Evolutionary conservation across 2,329 filamentous ascomycete species (phyloP).

Genomic region (Fusarium albidum): DNA sequence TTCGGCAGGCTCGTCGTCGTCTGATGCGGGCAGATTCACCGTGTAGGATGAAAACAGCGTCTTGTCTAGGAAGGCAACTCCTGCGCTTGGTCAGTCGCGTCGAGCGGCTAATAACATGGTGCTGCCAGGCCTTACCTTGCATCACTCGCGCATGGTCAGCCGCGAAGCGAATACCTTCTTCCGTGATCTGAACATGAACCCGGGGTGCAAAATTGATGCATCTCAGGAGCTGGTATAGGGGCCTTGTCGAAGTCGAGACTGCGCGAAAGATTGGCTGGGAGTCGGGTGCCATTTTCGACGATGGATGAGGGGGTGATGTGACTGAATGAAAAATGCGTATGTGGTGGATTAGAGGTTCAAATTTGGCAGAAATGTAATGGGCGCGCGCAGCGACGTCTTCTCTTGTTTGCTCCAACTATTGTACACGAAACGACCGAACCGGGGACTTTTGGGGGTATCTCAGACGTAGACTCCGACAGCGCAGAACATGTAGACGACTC

Average conservation of each 20-base stretch:
- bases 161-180: conserved; percentile 85
- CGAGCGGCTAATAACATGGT: not conserved
- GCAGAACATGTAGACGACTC: conserved; percentile 98
- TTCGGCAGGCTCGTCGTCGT: conserved; percentile 50
- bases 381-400: conserved; percentile 43
- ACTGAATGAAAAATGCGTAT: conserved; percentile 9
- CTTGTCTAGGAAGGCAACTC: conserved; percentile 81
- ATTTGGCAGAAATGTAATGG: conserved; percentile 37
- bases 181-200: conserved; percentile 76
- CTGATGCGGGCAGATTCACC: conserved; percentile 61
- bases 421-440: conserved; percentile 45
- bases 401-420: conserved; percentile 48
- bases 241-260: conserved; percentile 79
- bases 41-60: conserved; percentile 87
- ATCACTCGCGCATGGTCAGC: conserved; percentile 90
- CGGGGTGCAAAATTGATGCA: conserved; percentile 68
- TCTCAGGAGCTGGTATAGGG: conserved; percentile 70
- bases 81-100: conserved; percentile 32
- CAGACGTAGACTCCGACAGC: conserved; percentile 98
- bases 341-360: conserved; percentile 26
- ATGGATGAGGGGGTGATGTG: conserved; percentile 6
- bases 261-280: conserved; percentile 71
- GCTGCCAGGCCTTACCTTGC: conserved; percentile 69
- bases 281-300: conserved; percentile 43
- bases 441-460: conserved; percentile 55